Evolutionary conservation across 1,284 basidiomycete genomes (phyloP).

Genomic region (Trichosporon coremiiforme): DNA sequence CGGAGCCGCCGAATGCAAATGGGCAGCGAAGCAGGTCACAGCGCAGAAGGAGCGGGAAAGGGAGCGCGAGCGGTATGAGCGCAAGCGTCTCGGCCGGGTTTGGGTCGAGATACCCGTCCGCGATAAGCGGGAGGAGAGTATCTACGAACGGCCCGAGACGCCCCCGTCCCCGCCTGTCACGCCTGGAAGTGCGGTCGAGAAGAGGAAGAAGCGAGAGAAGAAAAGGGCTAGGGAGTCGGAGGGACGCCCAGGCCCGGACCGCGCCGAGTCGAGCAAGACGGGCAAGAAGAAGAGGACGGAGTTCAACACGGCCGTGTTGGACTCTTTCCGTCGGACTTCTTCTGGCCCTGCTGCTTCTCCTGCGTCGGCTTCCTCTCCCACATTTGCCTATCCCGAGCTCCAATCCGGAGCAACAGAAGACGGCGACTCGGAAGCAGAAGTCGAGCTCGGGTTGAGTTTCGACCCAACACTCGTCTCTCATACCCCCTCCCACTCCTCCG

Average conservation of each 20-base stretch:
- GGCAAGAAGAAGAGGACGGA: neutral
- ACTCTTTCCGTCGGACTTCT: neutral
- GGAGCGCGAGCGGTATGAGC: neutral
- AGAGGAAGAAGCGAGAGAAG: neutral
- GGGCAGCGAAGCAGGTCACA: neutral
- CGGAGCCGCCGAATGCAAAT: no score
- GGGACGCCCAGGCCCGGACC: no score
- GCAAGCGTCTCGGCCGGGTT: slow-evolving; percentile 2
- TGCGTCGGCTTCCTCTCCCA: no score
- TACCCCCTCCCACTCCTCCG: neutral
- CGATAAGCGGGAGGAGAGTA: neutral
- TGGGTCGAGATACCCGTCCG: slow-evolving; percentile 20
- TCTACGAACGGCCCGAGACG: slow-evolving; percentile 1
- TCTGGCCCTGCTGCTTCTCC: no score
- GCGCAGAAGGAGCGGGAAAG: neutral
- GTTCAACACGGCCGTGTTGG: neutral
- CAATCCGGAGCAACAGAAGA: no score
- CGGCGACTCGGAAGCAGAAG: neutral
- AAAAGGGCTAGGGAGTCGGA: neutral
- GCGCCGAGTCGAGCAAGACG: neutral
- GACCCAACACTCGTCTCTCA: neutral
- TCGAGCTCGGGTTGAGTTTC: neutral
- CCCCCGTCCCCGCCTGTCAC: neutral
- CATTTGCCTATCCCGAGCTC: no score
- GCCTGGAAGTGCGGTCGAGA: neutral